Evolutionary conservation across 768 basidiomycete species (phyloP), one percentile per base, ranked within the genome.

Genomic region (Dictyophora rubrovolvata): DNA sequence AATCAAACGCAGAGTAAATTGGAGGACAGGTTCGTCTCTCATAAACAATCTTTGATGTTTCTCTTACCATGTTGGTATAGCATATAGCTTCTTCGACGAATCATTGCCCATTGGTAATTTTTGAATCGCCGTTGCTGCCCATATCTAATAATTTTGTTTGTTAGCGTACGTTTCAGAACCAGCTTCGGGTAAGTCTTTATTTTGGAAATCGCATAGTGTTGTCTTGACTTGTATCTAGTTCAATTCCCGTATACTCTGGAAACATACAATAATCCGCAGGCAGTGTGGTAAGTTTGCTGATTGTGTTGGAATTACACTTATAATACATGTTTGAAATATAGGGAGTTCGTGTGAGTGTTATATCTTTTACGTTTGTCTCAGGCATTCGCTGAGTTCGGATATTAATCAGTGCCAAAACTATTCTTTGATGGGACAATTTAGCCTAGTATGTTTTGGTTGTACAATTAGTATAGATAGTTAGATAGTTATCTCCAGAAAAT

Each of bases 211-310:
- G 37, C 1, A 4, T 18, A 23, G 17, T 23, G 28, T 20, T 11
- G 2, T 7, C 23, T 9, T 37, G 53, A 21, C 5, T 46, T 47
- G 28, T 52, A 18, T 33, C n/a, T 55, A 82, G 81, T 78, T 64
- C 79, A 80, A 35, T 84, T 84, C 70, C 72, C 80, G 11, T 84
- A 84, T 66, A 84, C 83, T 1, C 69, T 68, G 50, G 79, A 81
- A 22, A 85, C 82, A 3, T 84, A 82, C 72, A 84, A 81, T 68
- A 77, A 83, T 64, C 83, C 82, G 0, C 79, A 82, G 56, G 79
- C 77, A 60, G 68, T 84, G 12, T 84, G 82, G 61, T 61, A 5
- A 12, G 58, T 28, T 17, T 51, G 11, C 28, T 12, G 50, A 10
- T 42, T 42, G n/a, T n/a, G 12, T n/a, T n/a, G 11, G 10, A 42